Percentiles rank a stretch among this genome's conserved stretches.
These are phyloP conservation scores for Arachnomyces sp. DNA, from an alignment of 2,329 filamentous ascomycete species.

Conservation along the genomic window DNA sequence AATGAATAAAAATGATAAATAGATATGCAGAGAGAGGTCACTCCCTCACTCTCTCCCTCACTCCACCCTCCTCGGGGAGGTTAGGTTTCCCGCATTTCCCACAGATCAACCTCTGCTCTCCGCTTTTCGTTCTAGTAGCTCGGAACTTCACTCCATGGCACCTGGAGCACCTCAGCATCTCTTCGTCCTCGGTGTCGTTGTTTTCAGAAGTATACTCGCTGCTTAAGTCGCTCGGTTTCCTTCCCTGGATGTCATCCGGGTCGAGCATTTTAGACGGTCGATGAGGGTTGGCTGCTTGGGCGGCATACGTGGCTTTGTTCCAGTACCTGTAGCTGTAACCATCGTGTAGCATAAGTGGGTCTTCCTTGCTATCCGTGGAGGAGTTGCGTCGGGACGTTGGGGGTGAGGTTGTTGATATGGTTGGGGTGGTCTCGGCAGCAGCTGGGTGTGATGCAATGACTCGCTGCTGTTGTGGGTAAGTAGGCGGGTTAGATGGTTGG, in stretches of 20 bases:
- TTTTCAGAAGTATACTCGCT: conserved; percentile 44
- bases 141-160: conserved; percentile 59
- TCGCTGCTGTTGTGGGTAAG: too few species aligned
- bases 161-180: conserved; percentile 49
- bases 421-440: too few species aligned
- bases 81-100: conserved; percentile 37
- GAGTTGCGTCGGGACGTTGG: conserved; percentile 19
- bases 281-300: conserved; percentile 24
- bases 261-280: conserved; percentile 15
- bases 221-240: conserved; percentile 49
- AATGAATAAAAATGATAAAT: neutral
- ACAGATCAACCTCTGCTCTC: conserved; percentile 54
- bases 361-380: conserved; percentile 23
- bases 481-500: too few species aligned
- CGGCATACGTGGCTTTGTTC: conserved; percentile 38
- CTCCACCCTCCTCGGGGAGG: neutral
- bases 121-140: conserved; percentile 48
- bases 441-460: too few species aligned
- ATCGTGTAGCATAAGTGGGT: conserved; percentile 44
- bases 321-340: conserved; percentile 49
- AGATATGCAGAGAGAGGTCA: neutral
- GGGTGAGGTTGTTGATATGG: conserved; percentile 19
- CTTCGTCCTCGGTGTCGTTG: conserved; percentile 37
- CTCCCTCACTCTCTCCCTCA: too few species aligned
- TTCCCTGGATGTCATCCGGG: conserved; percentile 25